phyloP scores from a whole-genome alignment of 2,329 filamentous ascomycete genomes.

The Plenodomus biglobosus region DNA sequence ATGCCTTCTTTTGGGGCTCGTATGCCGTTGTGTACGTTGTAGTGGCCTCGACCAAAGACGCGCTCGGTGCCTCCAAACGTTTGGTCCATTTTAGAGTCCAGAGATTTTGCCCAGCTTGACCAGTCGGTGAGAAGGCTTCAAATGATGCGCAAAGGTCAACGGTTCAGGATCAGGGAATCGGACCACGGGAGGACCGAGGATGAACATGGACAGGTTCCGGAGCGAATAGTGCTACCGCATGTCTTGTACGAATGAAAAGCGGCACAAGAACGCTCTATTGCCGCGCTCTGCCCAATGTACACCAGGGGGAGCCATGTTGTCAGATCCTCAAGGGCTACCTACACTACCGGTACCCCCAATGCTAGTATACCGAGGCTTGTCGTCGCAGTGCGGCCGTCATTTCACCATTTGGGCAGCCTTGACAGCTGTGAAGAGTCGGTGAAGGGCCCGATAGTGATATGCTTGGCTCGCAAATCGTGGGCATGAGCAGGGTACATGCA shows the following conservation, averaged over 20 bases:
- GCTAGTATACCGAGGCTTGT: background rate
- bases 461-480: too few relatives aligned
- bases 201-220: background rate
- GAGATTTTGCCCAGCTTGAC: too few relatives aligned
- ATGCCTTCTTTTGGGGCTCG: background rate
- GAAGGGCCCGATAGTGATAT: background rate
- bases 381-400: background rate
- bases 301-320: background rate
- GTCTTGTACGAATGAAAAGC: background rate
- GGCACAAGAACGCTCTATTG: background rate
- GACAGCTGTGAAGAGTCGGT: background rate
- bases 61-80: too few relatives aligned
- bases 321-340: background rate
- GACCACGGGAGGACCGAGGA: background rate
- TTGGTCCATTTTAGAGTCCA: too few relatives aligned
- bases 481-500: too few relatives aligned
- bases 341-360: background rate
- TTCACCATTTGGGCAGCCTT: background rate
- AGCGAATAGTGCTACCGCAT: background rate
- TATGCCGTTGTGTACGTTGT: too few relatives aligned
- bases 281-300: background rate
- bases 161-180: background rate
- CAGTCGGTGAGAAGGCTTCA: background rate
- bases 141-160: background rate
- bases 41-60: too few relatives aligned